Conservation (phyloP, 2,329 filamentous ascomycete species). For the Dendryphion nanum region DNA sequence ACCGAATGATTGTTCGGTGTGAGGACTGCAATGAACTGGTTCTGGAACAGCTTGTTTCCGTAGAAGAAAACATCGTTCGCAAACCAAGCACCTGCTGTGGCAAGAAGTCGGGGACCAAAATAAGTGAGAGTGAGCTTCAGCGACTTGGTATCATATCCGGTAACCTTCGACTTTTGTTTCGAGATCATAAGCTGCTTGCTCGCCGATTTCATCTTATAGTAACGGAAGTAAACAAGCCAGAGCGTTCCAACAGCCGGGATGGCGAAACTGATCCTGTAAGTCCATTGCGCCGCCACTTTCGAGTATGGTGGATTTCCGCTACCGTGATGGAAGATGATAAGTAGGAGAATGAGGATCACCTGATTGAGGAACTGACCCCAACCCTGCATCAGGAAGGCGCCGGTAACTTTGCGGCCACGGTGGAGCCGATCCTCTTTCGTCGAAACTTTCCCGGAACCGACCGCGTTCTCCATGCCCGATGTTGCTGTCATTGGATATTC, state of each 20-base stretch:
- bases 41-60: slow-evolving; percentile 97
- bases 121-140: slow-evolving; percentile 74
- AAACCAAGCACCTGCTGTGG: slow-evolving; percentile 88
- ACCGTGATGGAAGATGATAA: slow-evolving; percentile 85
- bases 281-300: slow-evolving; percentile 75
- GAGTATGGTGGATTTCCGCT: slow-evolving; percentile 76
- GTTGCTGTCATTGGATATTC: slow-evolving; percentile 98
- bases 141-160: slow-evolving; percentile 87
- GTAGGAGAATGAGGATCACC: slow-evolving; percentile 78
- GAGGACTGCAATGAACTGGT: slow-evolving; percentile 82
- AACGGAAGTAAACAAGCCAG: slow-evolving; percentile 95
- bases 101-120: slow-evolving; percentile 83
- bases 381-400: slow-evolving; percentile 96
- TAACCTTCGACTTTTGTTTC: slow-evolving; percentile 84
- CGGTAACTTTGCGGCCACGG: slow-evolving; percentile 92
- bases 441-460: slow-evolving; percentile 81
- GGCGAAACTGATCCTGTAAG: slow-evolving; percentile 88
- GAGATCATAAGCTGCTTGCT: slow-evolving; percentile 76
- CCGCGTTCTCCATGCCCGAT: slow-evolving; percentile 87
- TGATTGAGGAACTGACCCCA: slow-evolving; percentile 98
- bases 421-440: slow-evolving; percentile 92
- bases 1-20: slow-evolving; percentile 67
- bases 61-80: slow-evolving; percentile 99
- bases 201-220: slow-evolving; percentile 88
- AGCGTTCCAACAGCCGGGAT: slow-evolving; percentile 86